These are phyloP conservation scores for Candida silvatica DNA, from an alignment of 805 yeast species.

Conservation along the genomic window DNA sequence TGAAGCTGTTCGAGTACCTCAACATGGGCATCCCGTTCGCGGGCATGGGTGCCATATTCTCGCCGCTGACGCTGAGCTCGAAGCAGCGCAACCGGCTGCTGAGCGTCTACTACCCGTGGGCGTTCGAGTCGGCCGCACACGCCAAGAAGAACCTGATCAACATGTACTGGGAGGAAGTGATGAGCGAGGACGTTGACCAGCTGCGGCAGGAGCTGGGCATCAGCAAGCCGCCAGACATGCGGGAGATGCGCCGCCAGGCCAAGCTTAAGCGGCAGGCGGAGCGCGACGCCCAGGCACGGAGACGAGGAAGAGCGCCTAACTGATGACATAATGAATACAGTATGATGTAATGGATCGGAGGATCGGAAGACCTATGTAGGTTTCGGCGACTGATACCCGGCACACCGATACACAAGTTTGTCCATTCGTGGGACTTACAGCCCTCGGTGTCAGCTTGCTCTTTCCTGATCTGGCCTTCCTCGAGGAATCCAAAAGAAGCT, in stretches of 20 bases:
- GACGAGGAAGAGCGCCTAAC: not conserved
- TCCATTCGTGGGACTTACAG: no score
- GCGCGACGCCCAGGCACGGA: no score
- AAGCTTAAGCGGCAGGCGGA: conserved; percentile 10
- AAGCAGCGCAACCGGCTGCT: conserved; percentile 56
- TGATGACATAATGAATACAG: no score
- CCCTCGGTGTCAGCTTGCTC: no score
- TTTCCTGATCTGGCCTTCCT: no score
- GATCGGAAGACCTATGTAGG: no score
- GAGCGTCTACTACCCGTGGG: conserved; percentile 83
- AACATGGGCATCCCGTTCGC: conserved; percentile 95
- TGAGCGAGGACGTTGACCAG: conserved; percentile 66
- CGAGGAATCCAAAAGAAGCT: no score
- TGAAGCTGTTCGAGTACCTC: conserved; percentile 86
- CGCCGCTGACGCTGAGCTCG: conserved; percentile 65
- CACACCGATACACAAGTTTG: no score
- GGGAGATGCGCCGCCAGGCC: conserved; percentile 46
- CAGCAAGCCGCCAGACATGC: conserved; percentile 70
- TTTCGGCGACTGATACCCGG: no score
- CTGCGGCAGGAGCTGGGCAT: conserved; percentile 67
- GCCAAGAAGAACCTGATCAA: conserved; percentile 67
- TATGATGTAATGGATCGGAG: no score
- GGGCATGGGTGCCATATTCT: conserved; percentile 83
- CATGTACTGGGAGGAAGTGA: conserved; percentile 84
- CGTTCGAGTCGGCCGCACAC: conserved; percentile 59